Base-by-base conservation (phyloP, 1,284 basidiomycete species). In the Microbotryum intermedium region DNA sequence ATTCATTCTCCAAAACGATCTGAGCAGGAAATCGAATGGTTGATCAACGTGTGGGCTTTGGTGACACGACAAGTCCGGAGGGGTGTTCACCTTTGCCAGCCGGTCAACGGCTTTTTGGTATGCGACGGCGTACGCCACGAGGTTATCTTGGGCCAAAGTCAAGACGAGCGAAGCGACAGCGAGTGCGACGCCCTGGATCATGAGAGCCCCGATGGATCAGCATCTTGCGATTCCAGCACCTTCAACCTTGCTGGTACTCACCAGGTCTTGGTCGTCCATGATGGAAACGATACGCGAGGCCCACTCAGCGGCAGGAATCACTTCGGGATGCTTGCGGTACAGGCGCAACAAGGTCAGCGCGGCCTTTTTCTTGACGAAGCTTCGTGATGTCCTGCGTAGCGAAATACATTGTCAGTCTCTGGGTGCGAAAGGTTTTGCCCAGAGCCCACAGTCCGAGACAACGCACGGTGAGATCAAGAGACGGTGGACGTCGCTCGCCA, bases 281-380 rank as follows among this genome's bases (percentile, higher is more conserved):
- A 98, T 83, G 6, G 90, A 85, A 16, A 97, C 85, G 68, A 98
- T 89, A 52, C 94, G 85, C 62, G 93, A 77, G 1, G 92, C 94
- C 95, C 95, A 99, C 72, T 98, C 95, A 30, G 83, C 84, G 0
- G 89, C 86, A 26, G 90, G 89, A 63, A 98, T 86, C 54, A 95
- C 90, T 62, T 90, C 87, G 8, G 93, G 91, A 72, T 97, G 90
- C 76, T 98, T 97, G 58, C 95, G 85, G 73, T 97, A 97, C 48
- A 99, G 76, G 57, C 94, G 82, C 23, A 98, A 80, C 20, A 98
- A 76, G 0, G 95, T 97, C 62, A 98, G 77, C 0, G 95, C 95
- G 1, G 95, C 94, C 76, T 99, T 99, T 78, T 98, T 98, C 80
- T 93, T 94, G 57, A 98, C 95, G 72, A 97, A 97, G 57, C 80